phyloP scores from a whole-genome alignment of 129 eudicot species.

The Apium graveolens region DNA sequence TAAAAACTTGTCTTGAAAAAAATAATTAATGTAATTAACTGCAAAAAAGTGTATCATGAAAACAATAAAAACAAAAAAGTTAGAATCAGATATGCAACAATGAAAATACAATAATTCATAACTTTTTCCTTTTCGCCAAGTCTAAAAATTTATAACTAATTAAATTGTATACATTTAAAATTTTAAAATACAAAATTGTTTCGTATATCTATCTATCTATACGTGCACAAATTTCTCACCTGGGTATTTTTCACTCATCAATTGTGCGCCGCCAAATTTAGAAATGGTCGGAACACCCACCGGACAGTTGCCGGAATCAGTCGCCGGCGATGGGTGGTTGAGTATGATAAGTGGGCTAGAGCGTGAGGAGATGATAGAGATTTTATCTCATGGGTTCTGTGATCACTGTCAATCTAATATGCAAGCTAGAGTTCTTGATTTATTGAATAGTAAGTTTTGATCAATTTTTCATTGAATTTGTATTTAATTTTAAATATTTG shows the following conservation, averaged over 20 bases:
- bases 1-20: too few species aligned
- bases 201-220: neutral
- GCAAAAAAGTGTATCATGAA: too few species aligned
- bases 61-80: too few species aligned
- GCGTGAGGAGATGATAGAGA: slow-evolving; percentile 33
- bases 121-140: too few species aligned
- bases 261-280: neutral
- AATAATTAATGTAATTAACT: too few species aligned
- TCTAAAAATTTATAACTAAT: too few species aligned
- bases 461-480: neutral
- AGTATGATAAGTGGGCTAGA: slow-evolving; percentile 20
- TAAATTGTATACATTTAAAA: too few species aligned
- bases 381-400: slow-evolving; percentile 35
- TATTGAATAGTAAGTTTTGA: slow-evolving; percentile 19
- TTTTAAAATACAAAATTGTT: too few species aligned
- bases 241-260: neutral
- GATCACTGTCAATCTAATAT: slow-evolving; percentile 29
- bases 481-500: slow-evolving; percentile 1
- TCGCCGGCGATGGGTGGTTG: slow-evolving; percentile 23
- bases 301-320: slow-evolving; percentile 12
- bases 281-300: slow-evolving; percentile 31
- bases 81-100: neutral
- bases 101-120: neutral
- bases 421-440: slow-evolving; percentile 13
- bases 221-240: neutral